phyloP scores from a whole-genome alignment of 805 yeast genomes.

The Candida coquimbonensis region DNA sequence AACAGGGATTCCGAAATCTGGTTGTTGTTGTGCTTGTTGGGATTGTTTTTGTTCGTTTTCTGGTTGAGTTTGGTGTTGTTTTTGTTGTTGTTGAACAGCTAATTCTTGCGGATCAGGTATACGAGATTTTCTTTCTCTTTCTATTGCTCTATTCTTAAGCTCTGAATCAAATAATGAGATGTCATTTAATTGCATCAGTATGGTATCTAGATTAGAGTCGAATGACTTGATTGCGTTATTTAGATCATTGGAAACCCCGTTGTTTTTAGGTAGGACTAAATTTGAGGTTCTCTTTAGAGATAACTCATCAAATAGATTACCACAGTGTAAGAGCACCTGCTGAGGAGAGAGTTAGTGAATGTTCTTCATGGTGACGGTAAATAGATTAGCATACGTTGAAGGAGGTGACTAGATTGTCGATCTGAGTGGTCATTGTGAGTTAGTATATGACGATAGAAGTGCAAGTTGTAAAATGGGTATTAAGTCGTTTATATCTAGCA shows the following conservation, averaged over 20 bases:
- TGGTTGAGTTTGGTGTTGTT: conserved; percentile 6
- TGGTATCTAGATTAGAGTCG: conserved; percentile 15
- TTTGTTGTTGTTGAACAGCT: conserved; percentile 1
- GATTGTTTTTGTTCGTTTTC: too few relatives aligned
- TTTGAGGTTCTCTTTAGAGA: conserved; percentile 17
- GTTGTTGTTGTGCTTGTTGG: not conserved
- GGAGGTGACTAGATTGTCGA: conserved; percentile 11
- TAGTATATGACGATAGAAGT: not conserved
- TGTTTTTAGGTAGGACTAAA: conserved; percentile 18
- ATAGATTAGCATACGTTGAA: conserved; percentile 7
- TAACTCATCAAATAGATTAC: conserved; percentile 18
- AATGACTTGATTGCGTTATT: conserved; percentile 13
- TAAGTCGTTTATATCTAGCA: too few relatives aligned
- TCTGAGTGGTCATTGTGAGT: conserved; percentile 10
- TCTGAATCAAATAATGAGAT: conserved; percentile 15
- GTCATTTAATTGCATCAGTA: conserved; percentile 20
- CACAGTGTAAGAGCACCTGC: conserved; percentile 21
- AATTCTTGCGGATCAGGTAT: conserved; percentile 6
- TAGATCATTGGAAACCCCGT: conserved; percentile 5
- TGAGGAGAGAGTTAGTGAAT: not conserved
- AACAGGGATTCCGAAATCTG: not conserved
- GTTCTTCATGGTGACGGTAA: not conserved
- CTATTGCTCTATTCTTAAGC: conserved; percentile 12
- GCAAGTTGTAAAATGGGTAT: not conserved
- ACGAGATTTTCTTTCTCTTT: conserved; percentile 9